A percentile compares a stretch with the other conserved stretches of the same genome.
These are phyloP conservation scores for Auxenochlorella pyrenoidosa DNA, from an alignment of 139 green algal genomes.

Conservation along the genomic window DNA sequence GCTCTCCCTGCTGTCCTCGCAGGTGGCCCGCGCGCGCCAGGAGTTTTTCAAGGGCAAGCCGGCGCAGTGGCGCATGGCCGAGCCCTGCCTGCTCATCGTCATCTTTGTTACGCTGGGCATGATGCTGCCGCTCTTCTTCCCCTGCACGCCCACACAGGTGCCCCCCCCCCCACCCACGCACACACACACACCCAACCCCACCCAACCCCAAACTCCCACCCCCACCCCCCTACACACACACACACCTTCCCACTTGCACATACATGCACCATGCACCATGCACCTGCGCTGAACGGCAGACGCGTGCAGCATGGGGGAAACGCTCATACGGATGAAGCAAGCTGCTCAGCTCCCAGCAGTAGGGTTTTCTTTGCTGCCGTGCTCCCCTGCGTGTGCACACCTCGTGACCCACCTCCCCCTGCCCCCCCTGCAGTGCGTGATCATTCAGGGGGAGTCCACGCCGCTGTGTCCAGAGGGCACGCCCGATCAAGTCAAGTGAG, in stretches of 20 bases:
- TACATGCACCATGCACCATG: too few species aligned
- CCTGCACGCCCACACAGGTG: slow-evolving; percentile 77
- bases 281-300: too few species aligned
- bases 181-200: background rate
- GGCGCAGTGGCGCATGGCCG: slow-evolving; percentile 66
- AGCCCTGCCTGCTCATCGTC: slow-evolving; percentile 78
- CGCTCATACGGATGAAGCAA: too few species aligned
- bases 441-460: slow-evolving; percentile 55
- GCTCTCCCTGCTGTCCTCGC: too few species aligned
- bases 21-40: slow-evolving; percentile 46
- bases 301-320: too few species aligned
- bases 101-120: slow-evolving; percentile 84
- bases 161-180: slow-evolving; percentile 19
- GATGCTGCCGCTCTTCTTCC: slow-evolving; percentile 86
- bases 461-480: slow-evolving; percentile 63
- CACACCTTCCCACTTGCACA: too few species aligned
- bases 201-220: background rate
- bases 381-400: too few species aligned
- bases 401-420: too few species aligned
- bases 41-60: slow-evolving; percentile 45
- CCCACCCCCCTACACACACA: too few species aligned
- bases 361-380: too few species aligned
- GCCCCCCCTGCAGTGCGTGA: slow-evolving; percentile 44
- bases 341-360: too few species aligned
- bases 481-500: slow-evolving; percentile 51